These are phyloP conservation scores for Galerina marginata DNA, from an alignment of 768 basidiomycete species.

Conservation along the genomic window DNA sequence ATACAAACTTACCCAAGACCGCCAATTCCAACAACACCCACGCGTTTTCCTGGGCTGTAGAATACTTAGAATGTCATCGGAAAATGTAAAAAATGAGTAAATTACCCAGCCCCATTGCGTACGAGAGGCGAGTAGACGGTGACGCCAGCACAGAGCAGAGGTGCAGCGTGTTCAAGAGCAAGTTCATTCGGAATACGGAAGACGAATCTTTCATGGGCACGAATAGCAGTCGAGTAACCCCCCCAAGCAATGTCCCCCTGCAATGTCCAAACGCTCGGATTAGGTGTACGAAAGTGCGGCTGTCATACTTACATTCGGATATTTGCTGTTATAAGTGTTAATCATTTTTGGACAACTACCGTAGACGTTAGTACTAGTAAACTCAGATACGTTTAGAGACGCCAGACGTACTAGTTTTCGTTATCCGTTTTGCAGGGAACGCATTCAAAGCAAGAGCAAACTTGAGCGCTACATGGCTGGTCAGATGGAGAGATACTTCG, in stretches of 20 bases:
- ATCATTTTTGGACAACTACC: constrained; percentile 44
- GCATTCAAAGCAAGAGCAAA: constrained; percentile 53
- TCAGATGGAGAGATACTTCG: too few species aligned
- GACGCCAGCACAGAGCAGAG: constrained; percentile 70
- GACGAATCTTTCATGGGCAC: constrained; percentile 57
- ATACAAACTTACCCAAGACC: constrained; percentile 48
- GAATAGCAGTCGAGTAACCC: constrained; percentile 56
- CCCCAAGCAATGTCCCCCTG: constrained; percentile 35
- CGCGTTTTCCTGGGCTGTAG: constrained; percentile 61
- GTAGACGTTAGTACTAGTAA: background rate
- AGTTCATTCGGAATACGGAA: constrained; percentile 62
- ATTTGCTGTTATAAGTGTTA: constrained; percentile 47
- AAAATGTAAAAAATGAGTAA: background rate
- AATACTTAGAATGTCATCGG: background rate
- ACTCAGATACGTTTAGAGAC: background rate
- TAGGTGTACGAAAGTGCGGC: background rate
- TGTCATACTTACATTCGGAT: constrained; percentile 15
- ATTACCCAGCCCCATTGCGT: constrained; percentile 48
- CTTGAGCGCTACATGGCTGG: constrained; percentile 47
- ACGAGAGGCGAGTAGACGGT: constrained; percentile 67
- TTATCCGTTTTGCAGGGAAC: constrained; percentile 52
- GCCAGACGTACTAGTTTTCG: constrained; percentile 52
- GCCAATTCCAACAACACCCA: constrained; percentile 71
- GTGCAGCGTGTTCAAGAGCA: constrained; percentile 57
- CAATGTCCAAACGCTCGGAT: background rate